Conservation (phyloP, 495 filamentous ascomycete genomes). For the Aspergillus cristatus region DNA sequence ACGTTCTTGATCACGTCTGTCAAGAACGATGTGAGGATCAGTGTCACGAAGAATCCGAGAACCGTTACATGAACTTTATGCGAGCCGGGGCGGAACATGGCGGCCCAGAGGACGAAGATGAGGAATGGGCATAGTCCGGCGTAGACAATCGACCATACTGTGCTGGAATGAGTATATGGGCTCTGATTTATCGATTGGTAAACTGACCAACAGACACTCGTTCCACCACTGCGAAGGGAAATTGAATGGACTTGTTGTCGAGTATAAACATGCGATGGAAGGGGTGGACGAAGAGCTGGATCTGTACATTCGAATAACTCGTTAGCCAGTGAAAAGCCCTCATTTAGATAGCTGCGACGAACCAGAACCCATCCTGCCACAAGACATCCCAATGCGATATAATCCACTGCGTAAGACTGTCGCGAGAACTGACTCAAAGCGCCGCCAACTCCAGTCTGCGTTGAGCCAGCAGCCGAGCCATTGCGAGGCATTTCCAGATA, state of each 20-base stretch:
- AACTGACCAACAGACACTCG: slow-evolving; percentile 67
- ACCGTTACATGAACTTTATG: slow-evolving; percentile 84
- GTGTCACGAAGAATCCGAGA: slow-evolving; percentile 65
- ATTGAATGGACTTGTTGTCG: slow-evolving; percentile 73
- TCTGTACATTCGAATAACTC: slow-evolving; percentile 24
- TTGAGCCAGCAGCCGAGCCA: slow-evolving; percentile 19
- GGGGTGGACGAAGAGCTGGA: slow-evolving; percentile 64
- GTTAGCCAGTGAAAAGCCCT: background rate
- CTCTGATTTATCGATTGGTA: background rate
- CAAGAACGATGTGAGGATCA: slow-evolving; percentile 71
- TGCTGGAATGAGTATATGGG: slow-evolving; percentile 5
- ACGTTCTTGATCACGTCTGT: slow-evolving; percentile 91
- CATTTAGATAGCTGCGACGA: slow-evolving; percentile 8
- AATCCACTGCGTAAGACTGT: slow-evolving; percentile 81
- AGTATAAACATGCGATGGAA: slow-evolving; percentile 76
- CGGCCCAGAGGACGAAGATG: slow-evolving; percentile 56
- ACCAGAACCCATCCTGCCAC: slow-evolving; percentile 58
- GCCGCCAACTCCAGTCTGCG: slow-evolving; percentile 24
- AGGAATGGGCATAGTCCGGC: slow-evolving; percentile 60
- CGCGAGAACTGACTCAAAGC: slow-evolving; percentile 37
- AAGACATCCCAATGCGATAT: slow-evolving; percentile 66
- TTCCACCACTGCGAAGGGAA: slow-evolving; percentile 76
- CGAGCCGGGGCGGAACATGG: slow-evolving; percentile 44
- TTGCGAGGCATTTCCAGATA: slow-evolving; percentile 21
- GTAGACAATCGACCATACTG: slow-evolving; percentile 68